Base-by-base conservation (phyloP, 1,284 basidiomycete species). In the Pseudozyma tsukubaensis region DNA sequence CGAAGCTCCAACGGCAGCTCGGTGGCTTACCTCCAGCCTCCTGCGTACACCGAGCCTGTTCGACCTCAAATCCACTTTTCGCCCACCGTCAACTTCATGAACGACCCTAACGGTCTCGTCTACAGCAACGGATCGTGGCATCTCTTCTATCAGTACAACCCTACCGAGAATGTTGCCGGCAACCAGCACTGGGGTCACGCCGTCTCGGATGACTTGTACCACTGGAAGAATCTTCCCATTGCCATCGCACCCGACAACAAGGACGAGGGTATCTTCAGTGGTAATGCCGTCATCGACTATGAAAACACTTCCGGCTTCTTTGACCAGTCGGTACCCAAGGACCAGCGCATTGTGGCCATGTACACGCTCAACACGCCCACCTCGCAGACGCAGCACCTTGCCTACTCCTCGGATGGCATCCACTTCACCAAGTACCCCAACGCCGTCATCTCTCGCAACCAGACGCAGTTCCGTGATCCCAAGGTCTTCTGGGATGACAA, bases 111-210 rank as follows among this genome's bases (percentile, higher is more conserved):
- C 63, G 86, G 86, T 34, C 63, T 85, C 37, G 85, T 86, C 65
- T 69, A 74, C 68, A 67, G 61, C 32, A 83, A 85, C 45, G 86
- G 85, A n/a, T 83, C 82, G 6, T 86, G 84, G 82, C 86, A 87
- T 64, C 54, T 86, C 52, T 86, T 86, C 73, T 86, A 86, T 77
- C 86, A 87, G 73, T 87, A 76, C 78, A 78, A 87, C 71, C 86
- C 86, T 9, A 82, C 82, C 12, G 77, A 76, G 40, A 57, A 84
- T 13, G 79, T 85, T 12, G 85, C 86, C 0, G 86, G 85, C 6
- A 86, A 86, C 66, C 85, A 86, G 67, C 85, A 86, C 69, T 87
- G 86, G 86, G 86, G 86, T 53, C 86, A 86, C 54, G 86, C 86
- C 14, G 85, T 86, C 14, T 85, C 84, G 24, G 77, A 70, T 48